Percentiles rank a stretch among this genome's conserved stretches.
Evolutionary conservation across 116 monocot genomes (phyloP).

Genomic region (Papilionanthe hybrid): DNA sequence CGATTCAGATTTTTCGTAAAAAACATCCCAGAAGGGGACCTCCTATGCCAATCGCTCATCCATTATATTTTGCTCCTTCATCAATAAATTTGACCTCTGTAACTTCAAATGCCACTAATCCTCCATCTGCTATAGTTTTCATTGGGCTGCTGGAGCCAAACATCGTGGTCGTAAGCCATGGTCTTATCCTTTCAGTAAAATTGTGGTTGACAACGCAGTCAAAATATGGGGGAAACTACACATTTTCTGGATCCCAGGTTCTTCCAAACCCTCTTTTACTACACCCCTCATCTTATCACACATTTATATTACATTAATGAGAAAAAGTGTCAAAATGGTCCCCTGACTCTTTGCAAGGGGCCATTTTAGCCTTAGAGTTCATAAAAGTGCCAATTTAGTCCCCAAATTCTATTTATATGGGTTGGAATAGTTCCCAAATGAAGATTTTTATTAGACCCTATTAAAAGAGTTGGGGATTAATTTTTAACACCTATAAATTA

Average conservation of each 20-base stretch:
- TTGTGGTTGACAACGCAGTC: constrained; percentile 86
- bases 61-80: constrained; percentile 91
- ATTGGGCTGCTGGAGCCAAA: constrained; percentile 63
- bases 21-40: constrained; percentile 96
- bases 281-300: not conserved
- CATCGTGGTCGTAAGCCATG: constrained; percentile 70
- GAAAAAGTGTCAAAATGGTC: too few relatives aligned
- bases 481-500: too few relatives aligned
- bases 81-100: constrained; percentile 81
- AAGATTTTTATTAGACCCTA: too few relatives aligned
- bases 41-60: constrained; percentile 92
- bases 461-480: too few relatives aligned
- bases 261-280: not conserved
- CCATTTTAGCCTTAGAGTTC: too few relatives aligned
- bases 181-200: constrained; percentile 61
- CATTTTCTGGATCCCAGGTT: constrained; percentile 97
- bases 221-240: constrained; percentile 91
- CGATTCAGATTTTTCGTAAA: constrained; percentile 95
- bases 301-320: not conserved
- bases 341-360: too few relatives aligned
- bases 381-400: too few relatives aligned
- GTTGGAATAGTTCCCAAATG: too few relatives aligned
- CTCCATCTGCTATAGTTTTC: constrained; percentile 65
- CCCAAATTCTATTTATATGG: too few relatives aligned
- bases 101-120: constrained; percentile 34